Evolutionary conservation across 306 rosid species (phyloP).

Genomic region (Pterocarpus macrocarpus): DNA sequence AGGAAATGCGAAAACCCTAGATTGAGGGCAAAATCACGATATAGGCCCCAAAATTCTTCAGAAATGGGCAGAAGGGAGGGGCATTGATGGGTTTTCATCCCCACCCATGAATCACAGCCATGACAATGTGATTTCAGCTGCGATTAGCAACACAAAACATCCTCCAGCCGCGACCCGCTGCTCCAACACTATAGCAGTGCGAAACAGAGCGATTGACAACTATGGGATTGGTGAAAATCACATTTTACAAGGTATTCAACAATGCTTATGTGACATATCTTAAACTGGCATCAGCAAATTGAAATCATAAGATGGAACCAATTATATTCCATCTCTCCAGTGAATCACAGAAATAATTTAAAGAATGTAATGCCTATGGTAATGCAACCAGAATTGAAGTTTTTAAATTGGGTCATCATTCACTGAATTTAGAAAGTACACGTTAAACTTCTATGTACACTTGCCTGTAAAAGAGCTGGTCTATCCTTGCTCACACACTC

Average conservation of each 20-base stretch:
- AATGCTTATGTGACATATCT: conserved; percentile 6
- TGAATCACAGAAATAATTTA: background rate
- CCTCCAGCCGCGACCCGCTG: too few species aligned
- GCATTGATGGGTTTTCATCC: too few species aligned
- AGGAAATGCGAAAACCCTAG: too few species aligned
- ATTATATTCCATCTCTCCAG: conserved; percentile 7
- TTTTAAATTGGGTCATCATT: conserved; percentile 7
- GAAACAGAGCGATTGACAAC: too few species aligned
- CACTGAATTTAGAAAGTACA: conserved; percentile 36
- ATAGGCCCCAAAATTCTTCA: too few species aligned
- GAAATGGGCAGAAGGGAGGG: too few species aligned
- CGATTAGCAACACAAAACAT: too few species aligned
- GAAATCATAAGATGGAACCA: conserved; percentile 18
- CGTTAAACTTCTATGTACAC: conserved; percentile 16
- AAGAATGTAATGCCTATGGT: background rate
- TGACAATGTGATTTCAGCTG: too few species aligned
- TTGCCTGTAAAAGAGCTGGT: conserved; percentile 95
- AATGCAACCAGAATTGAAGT: conserved; percentile 30
- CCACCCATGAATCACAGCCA: too few species aligned
- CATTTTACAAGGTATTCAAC: background rate
- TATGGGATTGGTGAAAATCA: background rate
- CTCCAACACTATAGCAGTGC: too few species aligned
- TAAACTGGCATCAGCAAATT: conserved; percentile 2
- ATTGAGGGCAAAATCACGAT: too few species aligned
- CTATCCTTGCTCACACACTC: conserved; percentile 99